Evolutionary conservation across 805 yeast genomes (phyloP), one percentile per base, ranked within the genome.

Genomic region (Monosporozyma servazzii): DNA sequence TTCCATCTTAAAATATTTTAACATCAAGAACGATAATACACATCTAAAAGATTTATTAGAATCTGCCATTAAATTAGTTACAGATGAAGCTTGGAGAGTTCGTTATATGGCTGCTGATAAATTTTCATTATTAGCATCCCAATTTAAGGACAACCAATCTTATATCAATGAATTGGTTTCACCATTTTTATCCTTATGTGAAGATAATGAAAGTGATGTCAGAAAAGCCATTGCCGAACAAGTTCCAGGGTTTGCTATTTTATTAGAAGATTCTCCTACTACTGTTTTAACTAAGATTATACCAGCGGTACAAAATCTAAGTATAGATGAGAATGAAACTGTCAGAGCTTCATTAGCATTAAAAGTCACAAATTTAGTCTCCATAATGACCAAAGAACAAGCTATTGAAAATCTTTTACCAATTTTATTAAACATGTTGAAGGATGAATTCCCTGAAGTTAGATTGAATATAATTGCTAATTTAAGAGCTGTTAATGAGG

Each of bases 31-130:
- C 51, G 88, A 84, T 58, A 66, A 62, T 20, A 70, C 81, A 18
- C 86, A 82, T 66, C 76, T 80, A 58, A 75, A 78, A 47, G 86
- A 83, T 57, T 73, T 86, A 52, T 74, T 86, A 54, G 73, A 75
- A 48, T 78, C 83, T 56, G 77, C 95, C 2, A 75, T 84, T 56
- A 80, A 80, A 56, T 75, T 93, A 58, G 83, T 88, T 53, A 79
- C 76, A 56, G 99, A 93, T 71, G 88, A 87, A 69, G 85, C 95
- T 63, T 93, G 99, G 99, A 82, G 99, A 69, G 98, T 93, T 52
- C 83, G 99, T 63, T 93, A 91, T 71, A 89, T 93, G 83, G 95
- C 96, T 33, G 96, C 97, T n/a, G 97, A 91, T 66, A 78, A 89
- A 61, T 90, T 89, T 64, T 87, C 83, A 59, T 73, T 75, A 55